Evolutionary conservation across 345 rosid species (phyloP).

Genomic region (Brassica carinata): DNA sequence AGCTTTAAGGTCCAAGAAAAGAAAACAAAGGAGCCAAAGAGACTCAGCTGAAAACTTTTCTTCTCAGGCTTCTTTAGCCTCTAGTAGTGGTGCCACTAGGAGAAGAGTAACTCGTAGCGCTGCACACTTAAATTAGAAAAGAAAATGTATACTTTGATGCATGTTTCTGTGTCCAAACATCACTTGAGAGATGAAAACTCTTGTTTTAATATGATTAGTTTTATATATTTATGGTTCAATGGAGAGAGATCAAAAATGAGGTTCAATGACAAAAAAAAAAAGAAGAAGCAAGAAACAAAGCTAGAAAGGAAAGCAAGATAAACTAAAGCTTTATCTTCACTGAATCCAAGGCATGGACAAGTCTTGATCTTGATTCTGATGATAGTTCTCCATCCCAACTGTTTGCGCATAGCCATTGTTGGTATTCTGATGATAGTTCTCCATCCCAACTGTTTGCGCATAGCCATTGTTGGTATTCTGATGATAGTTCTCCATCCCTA

Average conservation of each 20-base stretch:
- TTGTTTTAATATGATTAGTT: not conserved
- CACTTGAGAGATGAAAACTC: slow-evolving; percentile 15
- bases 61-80: slow-evolving; percentile 49
- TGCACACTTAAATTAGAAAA: slow-evolving; percentile 40
- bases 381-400: slow-evolving; percentile 26
- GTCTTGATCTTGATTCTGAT: not conserved
- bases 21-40: slow-evolving; percentile 42
- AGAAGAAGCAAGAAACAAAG: not conserved
- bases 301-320: not conserved
- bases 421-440: slow-evolving; percentile 15
- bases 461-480: slow-evolving; percentile 3
- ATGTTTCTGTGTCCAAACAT: not conserved
- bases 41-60: slow-evolving; percentile 29
- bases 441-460: slow-evolving; percentile 2
- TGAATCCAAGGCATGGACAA: slow-evolving; percentile 13
- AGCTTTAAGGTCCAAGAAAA: slow-evolving; percentile 46
- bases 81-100: slow-evolving; percentile 25
- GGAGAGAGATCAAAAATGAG: slow-evolving; percentile 16
- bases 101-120: slow-evolving; percentile 65
- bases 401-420: slow-evolving; percentile 3
- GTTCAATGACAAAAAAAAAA: not conserved
- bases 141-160: slow-evolving; percentile 21
- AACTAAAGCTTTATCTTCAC: slow-evolving; percentile 15
- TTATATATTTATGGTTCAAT: not conserved
- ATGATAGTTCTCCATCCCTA: slow-evolving; percentile 25